These are phyloP conservation scores for Cochlearia excelsa DNA, from an alignment of 345 rosid species.

Conservation along the genomic window DNA sequence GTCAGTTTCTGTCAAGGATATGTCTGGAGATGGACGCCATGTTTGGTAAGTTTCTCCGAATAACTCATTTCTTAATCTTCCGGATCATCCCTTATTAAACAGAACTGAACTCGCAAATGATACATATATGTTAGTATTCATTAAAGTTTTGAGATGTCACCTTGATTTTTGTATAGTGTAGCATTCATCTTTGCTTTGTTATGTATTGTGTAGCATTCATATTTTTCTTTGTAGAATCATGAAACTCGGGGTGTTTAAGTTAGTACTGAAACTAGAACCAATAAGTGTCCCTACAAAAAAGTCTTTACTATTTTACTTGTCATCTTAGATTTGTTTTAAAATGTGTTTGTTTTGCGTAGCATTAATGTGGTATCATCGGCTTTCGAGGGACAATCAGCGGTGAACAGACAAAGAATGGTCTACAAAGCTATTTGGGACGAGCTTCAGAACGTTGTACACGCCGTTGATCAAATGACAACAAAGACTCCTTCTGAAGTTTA, in stretches of 20 bases:
- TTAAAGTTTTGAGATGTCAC: too few relatives aligned
- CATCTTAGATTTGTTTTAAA: not conserved
- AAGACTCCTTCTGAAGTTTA: constrained; percentile 72
- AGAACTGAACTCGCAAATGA: not conserved
- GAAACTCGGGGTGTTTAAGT: constrained; percentile 8
- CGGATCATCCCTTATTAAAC: not conserved
- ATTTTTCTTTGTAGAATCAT: constrained; percentile 5
- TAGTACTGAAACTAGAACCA: not conserved
- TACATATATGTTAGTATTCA: not conserved
- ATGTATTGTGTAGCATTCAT: not conserved
- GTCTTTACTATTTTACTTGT: not conserved
- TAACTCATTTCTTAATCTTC: not conserved
- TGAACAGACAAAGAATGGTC: constrained; percentile 96
- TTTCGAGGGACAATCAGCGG: constrained; percentile 83
- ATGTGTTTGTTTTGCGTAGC: constrained; percentile 42
- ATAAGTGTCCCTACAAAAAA: too few relatives aligned
- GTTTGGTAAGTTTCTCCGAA: constrained; percentile 52
- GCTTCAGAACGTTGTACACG: constrained; percentile 92
- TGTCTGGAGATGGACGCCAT: constrained; percentile 96
- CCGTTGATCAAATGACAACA: constrained; percentile 93
- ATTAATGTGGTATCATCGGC: constrained; percentile 76
- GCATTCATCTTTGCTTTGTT: too few relatives aligned
- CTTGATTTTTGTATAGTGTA: too few relatives aligned
- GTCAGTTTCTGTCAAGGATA: constrained; percentile 73
- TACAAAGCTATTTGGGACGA: constrained; percentile 99